Evolutionary conservation across 2,329 filamentous ascomycete species (phyloP), one percentile per base, ranked within the genome.

Genomic region (Cladophialophora yegresii): DNA sequence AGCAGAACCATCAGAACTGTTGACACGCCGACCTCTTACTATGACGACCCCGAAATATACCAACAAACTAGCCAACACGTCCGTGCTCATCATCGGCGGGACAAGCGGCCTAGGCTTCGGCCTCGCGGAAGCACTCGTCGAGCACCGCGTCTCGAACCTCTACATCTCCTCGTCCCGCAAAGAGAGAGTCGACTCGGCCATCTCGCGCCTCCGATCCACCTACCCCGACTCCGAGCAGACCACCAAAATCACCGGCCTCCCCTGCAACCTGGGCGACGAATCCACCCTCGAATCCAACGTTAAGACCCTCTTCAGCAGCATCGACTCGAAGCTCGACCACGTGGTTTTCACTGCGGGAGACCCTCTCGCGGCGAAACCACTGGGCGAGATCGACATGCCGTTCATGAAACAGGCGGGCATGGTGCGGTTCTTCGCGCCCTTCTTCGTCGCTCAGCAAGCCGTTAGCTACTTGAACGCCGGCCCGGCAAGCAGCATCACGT

Each of bases 341-440:
- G 77, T 85, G 13, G 74, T 84, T 62, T 80, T 76, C 73, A 84
- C 82, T 0, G 83, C 83, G 0, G 83, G 80, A 22, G 80, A 83
- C 62, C 26, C 66, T 3, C 54, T 58, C 2, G 23, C 68, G 1
- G 58, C 57, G 0, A 71, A 71, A 4, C 63, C 63, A 4, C 54
- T 80, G 4, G 28, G 60, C 0, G 72, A 77, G 0, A 54, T 76
- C 0, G 75, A 72, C 0, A n/a, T 71, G 0, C 66, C 72, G 0
- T 64, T 53, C 1, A 66, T 77, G 16, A 33, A 74, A 12, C 54
- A 63, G 0, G 61, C 58, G 0, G 74, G 73, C 54, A 72, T 71
- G 13, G 72, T 82, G 23, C 78, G 80, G 1, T 73, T 77, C 60
- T 54, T 78, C 7, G 77, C 70, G 0, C 70, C 75, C 0, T 61